phyloP scores from a whole-genome alignment of 192 early-diverging fungal species.

The Coemansia sp. region DNA sequence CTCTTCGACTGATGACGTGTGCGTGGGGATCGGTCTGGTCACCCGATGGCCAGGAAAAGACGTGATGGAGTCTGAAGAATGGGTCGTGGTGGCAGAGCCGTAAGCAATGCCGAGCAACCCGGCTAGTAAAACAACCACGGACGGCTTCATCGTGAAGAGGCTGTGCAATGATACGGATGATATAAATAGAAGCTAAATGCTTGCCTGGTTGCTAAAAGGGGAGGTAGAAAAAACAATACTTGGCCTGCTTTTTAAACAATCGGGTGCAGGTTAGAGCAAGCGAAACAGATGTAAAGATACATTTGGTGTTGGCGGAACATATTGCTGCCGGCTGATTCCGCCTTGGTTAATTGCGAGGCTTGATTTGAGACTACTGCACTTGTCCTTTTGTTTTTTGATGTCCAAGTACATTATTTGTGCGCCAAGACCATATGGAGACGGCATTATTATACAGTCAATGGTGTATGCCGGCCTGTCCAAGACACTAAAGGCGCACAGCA shows the following conservation, averaged over 20 bases:
- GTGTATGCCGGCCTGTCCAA: too few relatives aligned
- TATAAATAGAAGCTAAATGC: too few relatives aligned
- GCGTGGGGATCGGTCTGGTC: background rate
- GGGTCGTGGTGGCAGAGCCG: background rate
- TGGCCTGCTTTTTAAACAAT: too few relatives aligned
- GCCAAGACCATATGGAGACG: background rate
- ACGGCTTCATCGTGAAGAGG: background rate
- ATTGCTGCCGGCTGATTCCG: background rate
- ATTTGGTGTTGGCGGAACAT: too few relatives aligned
- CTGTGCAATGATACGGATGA: too few relatives aligned
- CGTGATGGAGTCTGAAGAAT: background rate
- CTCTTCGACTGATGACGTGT: background rate
- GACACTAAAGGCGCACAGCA: too few relatives aligned
- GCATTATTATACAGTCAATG: background rate
- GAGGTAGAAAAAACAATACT: too few relatives aligned
- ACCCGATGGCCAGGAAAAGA: conserved; percentile 1
- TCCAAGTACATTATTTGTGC: too few relatives aligned
- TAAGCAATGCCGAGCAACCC: background rate
- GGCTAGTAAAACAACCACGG: background rate
- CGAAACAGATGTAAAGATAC: too few relatives aligned
- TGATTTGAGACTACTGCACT: background rate
- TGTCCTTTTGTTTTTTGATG: background rate
- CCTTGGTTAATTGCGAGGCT: conserved; percentile 3
- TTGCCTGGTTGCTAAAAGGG: too few relatives aligned
- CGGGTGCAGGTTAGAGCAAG: too few relatives aligned